Evolutionary conservation across 805 yeast species (phyloP).

Genomic region (Candida orba): DNA sequence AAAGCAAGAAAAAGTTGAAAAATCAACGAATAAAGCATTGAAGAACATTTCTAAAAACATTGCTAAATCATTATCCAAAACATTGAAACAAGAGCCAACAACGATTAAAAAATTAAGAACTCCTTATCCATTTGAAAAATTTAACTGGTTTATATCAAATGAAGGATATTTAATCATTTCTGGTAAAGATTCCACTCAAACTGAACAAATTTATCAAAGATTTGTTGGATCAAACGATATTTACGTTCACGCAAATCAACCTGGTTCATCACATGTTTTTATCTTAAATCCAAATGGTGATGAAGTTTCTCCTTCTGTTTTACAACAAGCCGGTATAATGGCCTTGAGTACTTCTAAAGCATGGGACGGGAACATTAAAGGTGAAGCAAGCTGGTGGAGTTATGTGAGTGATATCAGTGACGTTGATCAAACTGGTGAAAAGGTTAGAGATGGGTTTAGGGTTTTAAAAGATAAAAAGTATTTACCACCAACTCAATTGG

Average conservation of each 20-base stretch:
- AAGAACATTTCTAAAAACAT: constrained; percentile 78
- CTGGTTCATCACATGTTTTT: constrained; percentile 68
- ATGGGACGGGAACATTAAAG: constrained; percentile 67
- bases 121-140: constrained; percentile 90
- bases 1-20: constrained; percentile 75
- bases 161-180: constrained; percentile 84
- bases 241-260: constrained; percentile 67
- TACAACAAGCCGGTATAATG: constrained; percentile 84
- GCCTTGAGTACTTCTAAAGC: constrained; percentile 79
- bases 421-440: constrained; percentile 52
- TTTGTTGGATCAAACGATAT: constrained; percentile 70
- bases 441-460: constrained; percentile 59
- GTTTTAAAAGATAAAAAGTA: constrained; percentile 45
- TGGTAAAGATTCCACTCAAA: constrained; percentile 76
- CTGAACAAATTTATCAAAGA: constrained; percentile 72
- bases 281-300: constrained; percentile 65
- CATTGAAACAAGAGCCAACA: constrained; percentile 50
- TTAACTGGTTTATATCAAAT: constrained; percentile 86
- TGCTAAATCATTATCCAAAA: constrained; percentile 58
- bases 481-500: constrained; percentile 75
- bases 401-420: constrained; percentile 62
- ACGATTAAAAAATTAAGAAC: constrained; percentile 52
- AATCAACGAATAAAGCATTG: constrained; percentile 69
- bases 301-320: constrained; percentile 77
- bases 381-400: constrained; percentile 80